Evolutionary conservation across 805 yeast genomes (phyloP).

Genomic region (Barnettozyma wickerhamii): DNA sequence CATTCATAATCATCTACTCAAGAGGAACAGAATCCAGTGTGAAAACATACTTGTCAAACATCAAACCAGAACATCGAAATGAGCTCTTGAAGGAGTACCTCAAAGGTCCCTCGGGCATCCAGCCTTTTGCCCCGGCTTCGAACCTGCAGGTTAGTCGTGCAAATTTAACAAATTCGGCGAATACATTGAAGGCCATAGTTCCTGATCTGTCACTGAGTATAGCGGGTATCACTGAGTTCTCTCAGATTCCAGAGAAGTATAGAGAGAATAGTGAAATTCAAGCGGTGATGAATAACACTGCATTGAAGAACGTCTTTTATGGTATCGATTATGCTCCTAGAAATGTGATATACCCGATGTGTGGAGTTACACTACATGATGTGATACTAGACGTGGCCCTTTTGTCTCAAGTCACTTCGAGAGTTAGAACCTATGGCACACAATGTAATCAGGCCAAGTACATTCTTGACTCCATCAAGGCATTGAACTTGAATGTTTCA

Average conservation of each 20-base stretch:
- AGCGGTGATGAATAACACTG: conserved; percentile 32
- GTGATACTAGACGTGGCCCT: conserved; percentile 52
- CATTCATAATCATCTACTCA: conserved; percentile 24
- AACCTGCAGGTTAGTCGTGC: not conserved
- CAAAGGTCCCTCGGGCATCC: not conserved
- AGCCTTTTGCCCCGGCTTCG: not conserved
- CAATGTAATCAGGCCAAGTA: conserved; percentile 54
- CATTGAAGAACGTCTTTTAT: conserved; percentile 37
- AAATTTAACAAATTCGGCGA: too few species aligned
- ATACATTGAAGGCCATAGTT: too few species aligned
- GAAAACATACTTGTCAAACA: conserved; percentile 26
- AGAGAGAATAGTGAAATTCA: conserved; percentile 32
- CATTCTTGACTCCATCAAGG: conserved; percentile 49
- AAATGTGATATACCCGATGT: conserved; percentile 46
- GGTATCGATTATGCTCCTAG: conserved; percentile 62
- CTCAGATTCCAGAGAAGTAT: conserved; percentile 31
- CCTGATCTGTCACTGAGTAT: conserved; percentile 12
- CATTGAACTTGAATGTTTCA: conserved; percentile 48
- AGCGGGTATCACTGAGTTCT: conserved; percentile 24
- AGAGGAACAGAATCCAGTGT: conserved; percentile 31
- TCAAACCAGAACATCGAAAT: conserved; percentile 23
- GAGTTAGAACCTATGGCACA: conserved; percentile 55
- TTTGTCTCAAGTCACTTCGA: conserved; percentile 53
- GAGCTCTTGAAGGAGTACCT: conserved; percentile 15
- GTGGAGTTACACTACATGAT: conserved; percentile 46